A percentile compares a stretch with the other conserved stretches of the same genome.
These are phyloP conservation scores for Mrakia gelida DNA, from an alignment of 768 basidiomycete species.

Conservation along the genomic window DNA sequence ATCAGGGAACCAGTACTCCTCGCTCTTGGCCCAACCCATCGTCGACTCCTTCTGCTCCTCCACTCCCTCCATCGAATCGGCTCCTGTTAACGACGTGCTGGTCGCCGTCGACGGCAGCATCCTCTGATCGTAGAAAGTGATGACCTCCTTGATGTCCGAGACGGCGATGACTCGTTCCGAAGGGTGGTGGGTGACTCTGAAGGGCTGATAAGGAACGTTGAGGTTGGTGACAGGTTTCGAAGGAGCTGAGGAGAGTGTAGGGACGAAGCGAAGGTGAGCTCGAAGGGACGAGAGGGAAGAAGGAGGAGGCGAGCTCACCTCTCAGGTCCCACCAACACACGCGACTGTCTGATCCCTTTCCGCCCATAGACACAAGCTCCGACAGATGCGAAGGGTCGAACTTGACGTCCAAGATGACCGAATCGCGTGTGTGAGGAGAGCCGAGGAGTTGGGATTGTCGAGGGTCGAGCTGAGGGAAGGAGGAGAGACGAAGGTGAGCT, in stretches of 20 bases:
- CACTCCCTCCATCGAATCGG: background rate
- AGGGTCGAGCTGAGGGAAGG: constrained; percentile 7
- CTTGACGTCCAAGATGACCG: constrained; percentile 13
- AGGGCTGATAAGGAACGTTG: constrained; percentile 1
- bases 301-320: background rate
- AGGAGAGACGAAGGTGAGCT: background rate
- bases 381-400: constrained; percentile 13
- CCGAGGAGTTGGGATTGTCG: constrained; percentile 13
- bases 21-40: constrained; percentile 5
- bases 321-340: constrained; percentile 24
- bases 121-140: constrained; percentile 25
- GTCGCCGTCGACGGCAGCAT: constrained; percentile 10
- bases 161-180: constrained; percentile 21
- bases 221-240: constrained; percentile 17
- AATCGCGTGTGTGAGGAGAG: constrained; percentile 17
- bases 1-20: background rate
- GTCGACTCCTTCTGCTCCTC: background rate
- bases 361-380: constrained; percentile 23
- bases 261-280: background rate
- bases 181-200: constrained; percentile 19
- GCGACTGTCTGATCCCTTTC: constrained; percentile 5
- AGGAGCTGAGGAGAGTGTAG: background rate
- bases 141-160: constrained; percentile 23
- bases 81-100: background rate
- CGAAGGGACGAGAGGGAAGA: background rate